phyloP scores from a whole-genome alignment of 208 protist genomes.

The Herpetomonas samuelpessoai region DNA sequence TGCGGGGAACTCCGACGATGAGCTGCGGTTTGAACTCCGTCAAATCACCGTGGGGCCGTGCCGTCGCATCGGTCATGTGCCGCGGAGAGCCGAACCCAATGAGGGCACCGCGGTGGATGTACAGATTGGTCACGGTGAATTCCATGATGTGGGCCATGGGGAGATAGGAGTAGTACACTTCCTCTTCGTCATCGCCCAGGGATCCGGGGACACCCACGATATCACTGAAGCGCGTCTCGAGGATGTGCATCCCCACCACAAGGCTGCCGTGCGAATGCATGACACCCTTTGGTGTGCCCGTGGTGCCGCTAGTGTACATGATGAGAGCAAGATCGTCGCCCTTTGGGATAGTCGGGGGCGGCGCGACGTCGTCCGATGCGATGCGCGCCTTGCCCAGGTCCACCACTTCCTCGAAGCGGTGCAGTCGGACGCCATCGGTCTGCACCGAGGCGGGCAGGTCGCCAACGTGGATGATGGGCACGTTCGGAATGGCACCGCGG shows the following conservation, averaged over 20 bases:
- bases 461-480: slow-evolving; percentile 60
- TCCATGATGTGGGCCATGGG: slow-evolving; percentile 93
- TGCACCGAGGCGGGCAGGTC: slow-evolving; percentile 21
- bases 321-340: slow-evolving; percentile 42
- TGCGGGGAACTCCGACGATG: slow-evolving; percentile 76
- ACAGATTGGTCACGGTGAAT: slow-evolving; percentile 66
- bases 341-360: not conserved
- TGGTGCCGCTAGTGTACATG: slow-evolving; percentile 85
- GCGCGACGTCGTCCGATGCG: too few species aligned
- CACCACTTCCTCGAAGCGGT: slow-evolving; percentile 54
- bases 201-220: slow-evolving; percentile 7
- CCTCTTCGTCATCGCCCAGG: slow-evolving; percentile 31
- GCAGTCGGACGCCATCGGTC: slow-evolving; percentile 18
- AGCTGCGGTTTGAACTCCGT: slow-evolving; percentile 63
- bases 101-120: slow-evolving; percentile 56
- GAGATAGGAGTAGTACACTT: slow-evolving; percentile 81
- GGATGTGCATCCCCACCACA: slow-evolving; percentile 23
- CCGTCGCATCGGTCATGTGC: slow-evolving; percentile 63
- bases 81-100: slow-evolving; percentile 75
- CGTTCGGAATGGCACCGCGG: slow-evolving; percentile 31
- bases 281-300: slow-evolving; percentile 88
- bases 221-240: slow-evolving; percentile 35
- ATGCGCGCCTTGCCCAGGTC: slow-evolving; percentile 21
- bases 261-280: slow-evolving; percentile 74
- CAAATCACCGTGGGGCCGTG: slow-evolving; percentile 81